phyloP scores from a whole-genome alignment of 2,329 filamentous ascomycete species.

The Ascochyta fabae region DNA sequence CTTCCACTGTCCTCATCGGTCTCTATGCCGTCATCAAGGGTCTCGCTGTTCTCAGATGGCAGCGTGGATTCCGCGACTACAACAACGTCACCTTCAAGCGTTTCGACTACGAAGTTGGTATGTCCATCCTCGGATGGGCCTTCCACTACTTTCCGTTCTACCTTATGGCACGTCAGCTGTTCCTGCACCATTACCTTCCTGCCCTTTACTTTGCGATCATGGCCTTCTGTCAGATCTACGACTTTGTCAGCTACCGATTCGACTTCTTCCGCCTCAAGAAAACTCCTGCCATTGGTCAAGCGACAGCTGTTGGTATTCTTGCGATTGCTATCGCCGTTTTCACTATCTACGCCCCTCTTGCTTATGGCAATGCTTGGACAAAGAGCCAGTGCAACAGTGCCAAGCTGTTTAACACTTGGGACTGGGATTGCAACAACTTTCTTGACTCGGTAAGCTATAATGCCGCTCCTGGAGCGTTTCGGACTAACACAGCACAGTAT shows the following conservation, averaged over 20 bases:
- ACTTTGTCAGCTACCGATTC: slow-evolving; percentile 80
- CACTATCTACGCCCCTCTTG: slow-evolving; percentile 82
- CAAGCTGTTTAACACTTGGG: slow-evolving; percentile 89
- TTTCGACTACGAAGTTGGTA: slow-evolving; percentile 96
- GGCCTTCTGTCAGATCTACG: slow-evolving; percentile 85
- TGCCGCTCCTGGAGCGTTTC: slow-evolving; percentile 10
- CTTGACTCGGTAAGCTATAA: slow-evolving; percentile 75
- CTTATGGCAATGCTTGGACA: slow-evolving; percentile 95
- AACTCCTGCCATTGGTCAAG: slow-evolving; percentile 75
- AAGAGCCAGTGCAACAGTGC: slow-evolving; percentile 83
- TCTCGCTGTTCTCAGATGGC: slow-evolving; percentile 88
- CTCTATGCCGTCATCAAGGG: slow-evolving; percentile 86
- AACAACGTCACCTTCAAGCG: slow-evolving; percentile 83
- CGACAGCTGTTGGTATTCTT: slow-evolving; percentile 76
- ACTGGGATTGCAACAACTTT: slow-evolving; percentile 98
- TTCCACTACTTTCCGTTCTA: slow-evolving; percentile 99
- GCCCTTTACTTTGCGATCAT: slow-evolving; percentile 95
- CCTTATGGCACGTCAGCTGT: slow-evolving; percentile 96
- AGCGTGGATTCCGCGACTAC: slow-evolving; percentile 91
- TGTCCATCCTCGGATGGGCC: slow-evolving; percentile 88
- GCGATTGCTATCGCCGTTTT: slow-evolving; percentile 78
- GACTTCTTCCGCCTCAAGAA: slow-evolving; percentile 70
- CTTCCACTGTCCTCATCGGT: slow-evolving; percentile 76
- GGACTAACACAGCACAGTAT: slow-evolving; percentile 32
- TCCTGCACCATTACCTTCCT: slow-evolving; percentile 98